phyloP scores from a whole-genome alignment of 768 basidiomycete species.

The Rhizopogon vinicolor region DNA sequence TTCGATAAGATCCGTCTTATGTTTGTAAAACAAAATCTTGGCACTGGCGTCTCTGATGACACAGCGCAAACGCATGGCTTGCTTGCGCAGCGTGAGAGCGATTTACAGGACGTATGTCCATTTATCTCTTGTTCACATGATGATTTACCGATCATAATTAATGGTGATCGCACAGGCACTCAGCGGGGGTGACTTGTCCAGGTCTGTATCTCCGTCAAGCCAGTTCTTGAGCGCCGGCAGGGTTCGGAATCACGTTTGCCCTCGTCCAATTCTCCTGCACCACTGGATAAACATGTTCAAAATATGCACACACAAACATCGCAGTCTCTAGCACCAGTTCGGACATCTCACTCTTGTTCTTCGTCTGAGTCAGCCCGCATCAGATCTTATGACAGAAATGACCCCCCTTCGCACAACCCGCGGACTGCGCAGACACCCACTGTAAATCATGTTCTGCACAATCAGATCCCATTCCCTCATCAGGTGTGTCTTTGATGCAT shows the following conservation, averaged over 20 bases:
- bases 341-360: background rate
- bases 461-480: background rate
- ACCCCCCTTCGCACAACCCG: background rate
- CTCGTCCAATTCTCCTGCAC: background rate
- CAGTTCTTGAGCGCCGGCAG: background rate
- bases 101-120: background rate
- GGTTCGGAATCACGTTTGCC: background rate
- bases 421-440: too few relatives aligned
- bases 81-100: background rate
- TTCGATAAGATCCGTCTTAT: conserved; percentile 26
- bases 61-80: too few relatives aligned
- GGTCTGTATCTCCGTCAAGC: background rate
- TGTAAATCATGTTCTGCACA: too few relatives aligned
- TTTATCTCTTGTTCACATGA: too few relatives aligned
- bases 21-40: conserved; percentile 16
- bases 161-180: background rate
- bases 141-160: background rate
- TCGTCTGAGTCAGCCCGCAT: too few relatives aligned
- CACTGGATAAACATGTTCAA: background rate
- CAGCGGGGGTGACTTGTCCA: background rate
- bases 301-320: background rate
- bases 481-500: background rate
- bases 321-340: too few relatives aligned
- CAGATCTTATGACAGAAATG: background rate
- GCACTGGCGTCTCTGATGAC: background rate